Base-by-base conservation (phyloP, 192 early-diverging fungal genomes). In the Jimgerdemannia flammicorona region DNA sequence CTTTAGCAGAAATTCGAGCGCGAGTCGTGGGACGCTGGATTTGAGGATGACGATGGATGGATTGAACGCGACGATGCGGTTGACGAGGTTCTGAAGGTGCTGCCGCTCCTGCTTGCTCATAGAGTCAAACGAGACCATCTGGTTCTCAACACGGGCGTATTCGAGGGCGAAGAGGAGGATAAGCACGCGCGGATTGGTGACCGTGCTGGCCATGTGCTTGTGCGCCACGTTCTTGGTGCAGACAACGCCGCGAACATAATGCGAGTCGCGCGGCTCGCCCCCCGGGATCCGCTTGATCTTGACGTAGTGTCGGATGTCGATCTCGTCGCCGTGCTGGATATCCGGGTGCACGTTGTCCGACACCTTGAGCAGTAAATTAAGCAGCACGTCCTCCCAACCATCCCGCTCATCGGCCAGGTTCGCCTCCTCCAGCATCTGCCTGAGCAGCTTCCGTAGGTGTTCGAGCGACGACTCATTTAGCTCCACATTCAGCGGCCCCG, bases 251-350 rank as follows among this genome's bases (percentile, higher is more conserved):
- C 89, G 85, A 49, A 99, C 88, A 81, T 94, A 98, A 65, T 93
- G 86, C 64, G 91, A 92, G 78, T 97, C 95, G 40, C 75, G 64
- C 0, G 95, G 93, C 40, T 76, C 40, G 8, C 95, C 96, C 8
- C 97, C 98, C 0, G 98, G 93, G 20, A 99, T 94, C 75, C 93
- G 94, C 79, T 99, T 99, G 78, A 98, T 93, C 72, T 97, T 97
- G 66, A 99, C 93, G 67, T 96, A 96, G 43, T 95, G 90, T 10
- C 93, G 86, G 64, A 96, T 89, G 76, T 98, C 96, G 74, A 95
- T 93, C 75, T 91, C 87, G 79, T 97, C 95, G 70, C 94, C 92
- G 20, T 81, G 88, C 19, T 87, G 79, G 43, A 95, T 87, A 78
- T 94, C 87, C 1, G 93, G 87, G 49, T 84, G 81, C 6, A 92